phyloP scores from a whole-genome alignment of 441 rosid genomes.

The Capsella rubella region DNA sequence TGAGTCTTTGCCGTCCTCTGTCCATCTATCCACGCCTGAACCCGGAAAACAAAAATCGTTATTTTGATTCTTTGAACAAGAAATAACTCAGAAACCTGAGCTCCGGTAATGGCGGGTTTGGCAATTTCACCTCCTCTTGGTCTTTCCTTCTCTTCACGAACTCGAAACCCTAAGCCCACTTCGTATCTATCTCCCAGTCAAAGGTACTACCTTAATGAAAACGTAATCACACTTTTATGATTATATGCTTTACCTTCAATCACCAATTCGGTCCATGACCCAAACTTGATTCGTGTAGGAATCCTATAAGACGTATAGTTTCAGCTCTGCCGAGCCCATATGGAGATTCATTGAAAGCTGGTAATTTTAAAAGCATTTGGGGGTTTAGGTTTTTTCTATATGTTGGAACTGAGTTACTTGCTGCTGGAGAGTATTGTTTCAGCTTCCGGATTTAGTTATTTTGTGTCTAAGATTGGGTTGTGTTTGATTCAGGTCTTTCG shows the following conservation, averaged over 20 bases:
- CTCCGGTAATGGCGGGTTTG: constrained; percentile 59
- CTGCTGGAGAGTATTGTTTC: constrained; percentile 18
- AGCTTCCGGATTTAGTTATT: neutral
- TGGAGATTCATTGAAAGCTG: constrained; percentile 51
- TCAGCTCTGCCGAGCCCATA: constrained; percentile 59
- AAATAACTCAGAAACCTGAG: constrained; percentile 24
- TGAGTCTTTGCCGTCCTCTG: constrained; percentile 29
- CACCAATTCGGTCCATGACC: neutral
- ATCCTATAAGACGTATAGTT: constrained; percentile 44
- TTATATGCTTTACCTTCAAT: constrained; percentile 2
- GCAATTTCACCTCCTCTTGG: constrained; percentile 55
- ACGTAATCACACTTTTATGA: constrained; percentile 13
- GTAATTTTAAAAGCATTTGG: constrained; percentile 40
- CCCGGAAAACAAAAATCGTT: constrained; percentile 5
- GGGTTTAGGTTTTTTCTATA: neutral
- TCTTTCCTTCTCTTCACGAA: constrained; percentile 47
- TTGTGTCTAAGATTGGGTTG: constrained; percentile 17
- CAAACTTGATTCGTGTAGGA: constrained; percentile 48
- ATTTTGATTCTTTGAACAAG: neutral
- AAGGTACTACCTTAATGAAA: constrained; percentile 46
- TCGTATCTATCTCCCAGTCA: constrained; percentile 45
- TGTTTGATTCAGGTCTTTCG: constrained; percentile 62
- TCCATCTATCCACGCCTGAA: constrained; percentile 42
- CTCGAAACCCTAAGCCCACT: constrained; percentile 43
- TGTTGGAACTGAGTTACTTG: constrained; percentile 2